Evolutionary conservation across 768 basidiomycete species (phyloP).

Genomic region (Collybiopsis luxurians): DNA sequence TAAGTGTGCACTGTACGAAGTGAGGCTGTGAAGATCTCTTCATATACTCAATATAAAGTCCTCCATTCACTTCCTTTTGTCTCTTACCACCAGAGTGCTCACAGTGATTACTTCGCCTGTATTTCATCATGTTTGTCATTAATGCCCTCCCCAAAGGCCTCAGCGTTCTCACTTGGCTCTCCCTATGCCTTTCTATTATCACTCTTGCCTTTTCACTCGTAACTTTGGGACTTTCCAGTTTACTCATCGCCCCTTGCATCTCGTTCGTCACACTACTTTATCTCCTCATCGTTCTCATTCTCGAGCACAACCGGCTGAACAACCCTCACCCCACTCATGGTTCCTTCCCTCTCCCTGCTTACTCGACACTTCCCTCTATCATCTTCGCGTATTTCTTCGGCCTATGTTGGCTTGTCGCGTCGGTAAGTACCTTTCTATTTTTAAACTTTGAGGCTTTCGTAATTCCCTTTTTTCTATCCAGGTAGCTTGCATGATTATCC

Average conservation of each 20-base stretch:
- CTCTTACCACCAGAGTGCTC: background rate
- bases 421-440: background rate
- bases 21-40: no score
- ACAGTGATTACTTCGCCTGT: no score
- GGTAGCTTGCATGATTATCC: no score
- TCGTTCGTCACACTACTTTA: background rate
- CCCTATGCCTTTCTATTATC: background rate
- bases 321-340: no score
- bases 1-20: no score
- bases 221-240: background rate
- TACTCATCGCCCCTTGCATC: background rate
- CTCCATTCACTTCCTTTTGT: background rate
- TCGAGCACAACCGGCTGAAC: no score
- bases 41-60: no score
- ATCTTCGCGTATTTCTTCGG: background rate
- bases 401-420: background rate
- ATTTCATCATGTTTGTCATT: no score
- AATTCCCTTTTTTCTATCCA: no score
- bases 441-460: no score
- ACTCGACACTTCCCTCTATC: background rate
- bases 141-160: background rate
- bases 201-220: background rate
- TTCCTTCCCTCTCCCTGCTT: no score
- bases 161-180: background rate
- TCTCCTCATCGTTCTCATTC: background rate